These are phyloP conservation scores for Verticillium nonalfalfae DNA, from an alignment of 2,329 filamentous ascomycete species.

Conservation along the genomic window DNA sequence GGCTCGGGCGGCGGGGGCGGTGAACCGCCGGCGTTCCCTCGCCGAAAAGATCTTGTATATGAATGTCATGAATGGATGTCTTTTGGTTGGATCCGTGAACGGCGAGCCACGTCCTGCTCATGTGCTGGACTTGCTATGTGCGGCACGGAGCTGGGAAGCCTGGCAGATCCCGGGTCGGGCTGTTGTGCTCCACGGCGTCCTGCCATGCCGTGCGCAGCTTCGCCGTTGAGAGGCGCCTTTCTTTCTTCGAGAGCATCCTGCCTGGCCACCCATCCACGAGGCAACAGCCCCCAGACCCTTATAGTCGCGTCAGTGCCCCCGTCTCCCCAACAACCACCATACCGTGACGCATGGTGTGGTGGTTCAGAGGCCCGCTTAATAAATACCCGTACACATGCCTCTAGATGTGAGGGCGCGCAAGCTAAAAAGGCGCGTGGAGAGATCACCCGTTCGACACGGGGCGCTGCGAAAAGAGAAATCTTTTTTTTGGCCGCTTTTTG, in stretches of 20 bases:
- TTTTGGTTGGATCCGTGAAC: neutral
- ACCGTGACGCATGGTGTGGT: neutral
- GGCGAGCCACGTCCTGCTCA: too few species aligned
- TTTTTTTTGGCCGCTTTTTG: too few species aligned
- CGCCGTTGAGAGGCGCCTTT: too few species aligned
- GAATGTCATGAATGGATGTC: neutral
- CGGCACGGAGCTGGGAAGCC: too few species aligned
- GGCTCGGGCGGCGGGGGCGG: constrained; percentile 18
- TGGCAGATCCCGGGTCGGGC: too few species aligned
- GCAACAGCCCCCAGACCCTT: neutral
- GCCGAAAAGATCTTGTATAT: neutral
- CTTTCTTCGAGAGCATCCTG: too few species aligned
- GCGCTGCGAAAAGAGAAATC: too few species aligned
- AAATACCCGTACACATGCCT: neutral
- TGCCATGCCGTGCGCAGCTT: too few species aligned
- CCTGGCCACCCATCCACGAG: too few species aligned
- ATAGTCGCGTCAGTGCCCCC: neutral
- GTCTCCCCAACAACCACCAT: neutral
- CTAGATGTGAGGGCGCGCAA: neutral
- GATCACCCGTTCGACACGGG: too few species aligned
- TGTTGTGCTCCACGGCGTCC: too few species aligned
- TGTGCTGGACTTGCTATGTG: too few species aligned
- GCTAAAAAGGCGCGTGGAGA: neutral
- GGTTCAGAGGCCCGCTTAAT: neutral
- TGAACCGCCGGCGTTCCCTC: neutral